Conservation (phyloP, 1,284 basidiomycete genomes). For the Trametes hirsuta region DNA sequence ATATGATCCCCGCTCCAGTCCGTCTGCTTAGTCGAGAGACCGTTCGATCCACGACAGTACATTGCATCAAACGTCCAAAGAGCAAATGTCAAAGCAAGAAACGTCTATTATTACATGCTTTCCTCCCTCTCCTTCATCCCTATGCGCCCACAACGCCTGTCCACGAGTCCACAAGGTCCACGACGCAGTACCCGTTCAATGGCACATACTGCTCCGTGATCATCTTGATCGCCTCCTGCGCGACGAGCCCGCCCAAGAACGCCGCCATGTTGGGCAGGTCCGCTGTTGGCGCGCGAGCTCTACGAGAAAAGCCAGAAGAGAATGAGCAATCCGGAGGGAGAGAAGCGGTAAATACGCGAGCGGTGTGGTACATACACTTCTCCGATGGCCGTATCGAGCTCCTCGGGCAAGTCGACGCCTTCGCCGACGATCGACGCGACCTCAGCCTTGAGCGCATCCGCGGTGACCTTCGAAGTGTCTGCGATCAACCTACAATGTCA, state of each 20-base stretch:
- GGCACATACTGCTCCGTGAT: constrained; percentile 97
- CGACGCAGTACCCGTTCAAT: constrained; percentile 82
- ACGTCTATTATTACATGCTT: constrained; percentile 1
- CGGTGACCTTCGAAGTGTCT: constrained; percentile 29
- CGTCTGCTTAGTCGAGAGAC: background rate
- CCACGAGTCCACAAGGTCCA: constrained; percentile 86
- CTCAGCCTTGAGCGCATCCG: constrained; percentile 40
- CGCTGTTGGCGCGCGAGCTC: constrained; percentile 80
- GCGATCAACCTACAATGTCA: background rate
- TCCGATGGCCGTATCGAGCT: constrained; percentile 65
- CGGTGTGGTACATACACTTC: constrained; percentile 68
- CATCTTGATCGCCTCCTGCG: constrained; percentile 98
- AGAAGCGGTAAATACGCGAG: constrained; percentile 16
- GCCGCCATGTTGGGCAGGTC: constrained; percentile 94
- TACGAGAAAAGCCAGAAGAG: constrained; percentile 32
- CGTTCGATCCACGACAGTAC: background rate
- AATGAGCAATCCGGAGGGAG: constrained; percentile 7
- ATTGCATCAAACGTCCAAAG: background rate
- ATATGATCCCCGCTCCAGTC: too few species aligned
- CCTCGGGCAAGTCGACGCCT: constrained; percentile 55
- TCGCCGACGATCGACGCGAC: constrained; percentile 40
- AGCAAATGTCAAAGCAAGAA: constrained; percentile 7
- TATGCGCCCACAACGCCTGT: constrained; percentile 55
- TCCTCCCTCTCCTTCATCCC: background rate
- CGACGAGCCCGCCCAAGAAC: constrained; percentile 90